phyloP scores from a whole-genome alignment of 1,284 basidiomycete genomes.

The Xerocomus amazonicus region DNA sequence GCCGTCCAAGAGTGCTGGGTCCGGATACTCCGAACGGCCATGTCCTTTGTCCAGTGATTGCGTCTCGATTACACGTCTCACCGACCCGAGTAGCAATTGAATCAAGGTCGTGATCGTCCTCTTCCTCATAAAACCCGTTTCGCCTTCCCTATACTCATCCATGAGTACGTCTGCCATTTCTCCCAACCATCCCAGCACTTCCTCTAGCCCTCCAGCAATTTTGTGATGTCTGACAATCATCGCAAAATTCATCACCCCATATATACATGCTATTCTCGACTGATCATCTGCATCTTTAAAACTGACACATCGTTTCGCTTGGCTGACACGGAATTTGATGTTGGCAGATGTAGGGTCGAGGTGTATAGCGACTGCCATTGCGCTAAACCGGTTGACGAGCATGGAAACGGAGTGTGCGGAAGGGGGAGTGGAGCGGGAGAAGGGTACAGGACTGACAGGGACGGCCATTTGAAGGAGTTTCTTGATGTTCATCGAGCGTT shows the following conservation, averaged over 20 bases:
- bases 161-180: conserved; percentile 60
- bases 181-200: conserved; percentile 64
- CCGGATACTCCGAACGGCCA: conserved; percentile 51
- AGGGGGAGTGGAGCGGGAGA: conserved; percentile 54
- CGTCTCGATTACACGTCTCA: conserved; percentile 59
- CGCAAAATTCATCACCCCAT: conserved; percentile 75
- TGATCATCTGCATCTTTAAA: conserved; percentile 68
- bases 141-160: conserved; percentile 48
- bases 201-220: conserved; percentile 45
- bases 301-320: conserved; percentile 63
- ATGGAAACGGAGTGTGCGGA: conserved; percentile 65
- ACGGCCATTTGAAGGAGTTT: conserved; percentile 78
- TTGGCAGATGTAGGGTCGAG: conserved; percentile 58
- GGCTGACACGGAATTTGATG: conserved; percentile 52
- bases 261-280: conserved; percentile 72
- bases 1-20: conserved; percentile 57
- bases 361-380: conserved; percentile 73
- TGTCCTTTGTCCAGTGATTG: conserved; percentile 39
- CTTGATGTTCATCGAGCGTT: conserved; percentile 48
- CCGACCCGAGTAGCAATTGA: conserved; percentile 57
- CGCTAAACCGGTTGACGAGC: conserved; percentile 84
- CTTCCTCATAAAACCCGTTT: conserved; percentile 9
- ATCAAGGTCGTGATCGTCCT: conserved; percentile 34
- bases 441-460: conserved; percentile 70
- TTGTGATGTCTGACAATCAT: conserved; percentile 63